Conservation (phyloP, 352 stramenopile genomes). For the Aphanomyces stellatus region DNA sequence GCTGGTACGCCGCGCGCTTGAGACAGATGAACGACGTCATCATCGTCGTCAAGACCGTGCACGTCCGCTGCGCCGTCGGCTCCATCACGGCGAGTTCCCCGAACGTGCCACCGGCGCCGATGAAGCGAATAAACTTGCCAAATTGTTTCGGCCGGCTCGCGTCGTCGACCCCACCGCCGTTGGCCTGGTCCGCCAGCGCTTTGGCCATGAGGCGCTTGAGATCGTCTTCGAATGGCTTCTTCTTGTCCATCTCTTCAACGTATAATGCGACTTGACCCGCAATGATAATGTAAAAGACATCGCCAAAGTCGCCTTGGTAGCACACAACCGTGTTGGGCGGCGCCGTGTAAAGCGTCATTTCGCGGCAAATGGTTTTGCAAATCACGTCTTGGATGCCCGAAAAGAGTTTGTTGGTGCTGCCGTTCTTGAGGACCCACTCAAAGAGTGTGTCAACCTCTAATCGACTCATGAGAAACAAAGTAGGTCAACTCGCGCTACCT, state of each 20-base stretch:
- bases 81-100: slow-evolving; percentile 77
- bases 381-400: slow-evolving; percentile 77
- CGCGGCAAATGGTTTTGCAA: slow-evolving; percentile 82
- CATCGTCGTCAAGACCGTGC: slow-evolving; percentile 61
- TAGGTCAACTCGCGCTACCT: background rate
- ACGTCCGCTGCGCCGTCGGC: slow-evolving; percentile 55
- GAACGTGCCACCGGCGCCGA: slow-evolving; percentile 62
- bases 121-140: slow-evolving; percentile 70
- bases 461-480: background rate
- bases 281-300: slow-evolving; percentile 77
- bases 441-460: slow-evolving; percentile 71
- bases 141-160: slow-evolving; percentile 27
- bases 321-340: slow-evolving; percentile 54
- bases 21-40: slow-evolving; percentile 79
- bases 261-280: slow-evolving; percentile 64
- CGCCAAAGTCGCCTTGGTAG: slow-evolving; percentile 75
- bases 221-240: slow-evolving; percentile 17
- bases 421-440: slow-evolving; percentile 71
- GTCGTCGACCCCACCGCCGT: background rate
- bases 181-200: slow-evolving; percentile 6
- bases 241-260: slow-evolving; percentile 51
- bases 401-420: slow-evolving; percentile 77
- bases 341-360: slow-evolving; percentile 73
- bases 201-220: slow-evolving; percentile 19
- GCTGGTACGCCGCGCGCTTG: slow-evolving; percentile 74